Percentiles rank a stretch among this genome's conserved stretches.
Conservation (phyloP, 345 rosid species). For the Hibiscus mutabilis region DNA sequence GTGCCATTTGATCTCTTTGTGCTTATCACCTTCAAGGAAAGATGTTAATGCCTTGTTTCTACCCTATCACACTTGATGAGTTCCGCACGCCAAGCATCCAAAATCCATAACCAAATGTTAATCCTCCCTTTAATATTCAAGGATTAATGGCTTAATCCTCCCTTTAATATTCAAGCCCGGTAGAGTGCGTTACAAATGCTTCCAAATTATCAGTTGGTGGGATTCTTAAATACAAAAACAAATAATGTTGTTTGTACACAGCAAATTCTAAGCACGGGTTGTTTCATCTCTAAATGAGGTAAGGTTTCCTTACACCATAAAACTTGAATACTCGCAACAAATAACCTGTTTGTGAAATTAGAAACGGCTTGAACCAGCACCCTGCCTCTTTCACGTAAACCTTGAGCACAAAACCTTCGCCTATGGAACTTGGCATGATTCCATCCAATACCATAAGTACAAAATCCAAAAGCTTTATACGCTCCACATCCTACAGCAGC, state of each 20-base stretch:
- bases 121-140: slow-evolving; percentile 8
- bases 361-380: slow-evolving; percentile 26
- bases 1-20: slow-evolving; percentile 4
- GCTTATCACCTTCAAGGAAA: slow-evolving; percentile 4
- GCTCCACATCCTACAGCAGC: slow-evolving; percentile 52
- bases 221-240: slow-evolving; percentile 17
- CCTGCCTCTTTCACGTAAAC: slow-evolving; percentile 18
- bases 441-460: slow-evolving; percentile 26
- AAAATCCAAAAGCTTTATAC: slow-evolving; percentile 33
- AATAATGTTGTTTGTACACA: slow-evolving; percentile 30
- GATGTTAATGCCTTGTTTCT: slow-evolving; percentile 9
- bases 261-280: slow-evolving; percentile 28
- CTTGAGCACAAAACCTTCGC: slow-evolving; percentile 13
- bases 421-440: slow-evolving; percentile 22
- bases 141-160: slow-evolving; percentile 14
- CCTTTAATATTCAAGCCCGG: slow-evolving; percentile 13
- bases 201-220: slow-evolving; percentile 20
- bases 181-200: slow-evolving; percentile 18
- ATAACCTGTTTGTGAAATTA: slow-evolving; percentile 23
- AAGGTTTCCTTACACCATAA: slow-evolving; percentile 35
- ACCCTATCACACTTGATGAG: slow-evolving; percentile 14
- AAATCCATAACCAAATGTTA: slow-evolving; percentile 10
- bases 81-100: slow-evolving; percentile 19
- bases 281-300: slow-evolving; percentile 23
- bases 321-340: slow-evolving; percentile 20